A percentile compares a stretch with the other conserved stretches of the same genome.
Evolutionary conservation across 2,329 filamentous ascomycete genomes (phyloP).

Genomic region (Gremmenia infestans): DNA sequence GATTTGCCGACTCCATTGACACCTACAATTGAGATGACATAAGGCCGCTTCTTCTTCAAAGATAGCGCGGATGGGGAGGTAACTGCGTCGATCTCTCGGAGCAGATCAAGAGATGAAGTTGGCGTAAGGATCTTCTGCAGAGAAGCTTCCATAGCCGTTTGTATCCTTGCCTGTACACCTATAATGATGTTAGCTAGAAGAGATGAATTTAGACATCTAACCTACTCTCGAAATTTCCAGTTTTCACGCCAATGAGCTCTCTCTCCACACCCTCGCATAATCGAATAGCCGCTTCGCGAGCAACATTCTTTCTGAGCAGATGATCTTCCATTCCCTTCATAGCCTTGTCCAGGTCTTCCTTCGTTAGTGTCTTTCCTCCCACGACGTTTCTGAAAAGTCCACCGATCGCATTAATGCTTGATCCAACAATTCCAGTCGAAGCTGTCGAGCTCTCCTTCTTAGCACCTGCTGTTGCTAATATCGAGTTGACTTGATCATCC

Average conservation of each 20-base stretch:
- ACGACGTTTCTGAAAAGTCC: slow-evolving; percentile 92
- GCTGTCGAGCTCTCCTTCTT: slow-evolving; percentile 45
- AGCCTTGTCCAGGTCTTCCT: slow-evolving; percentile 83
- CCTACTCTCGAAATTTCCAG: slow-evolving; percentile 76
- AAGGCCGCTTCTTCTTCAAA: slow-evolving; percentile 66
- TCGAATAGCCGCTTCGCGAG: slow-evolving; percentile 85
- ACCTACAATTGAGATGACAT: slow-evolving; percentile 96
- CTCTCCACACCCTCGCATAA: slow-evolving; percentile 88
- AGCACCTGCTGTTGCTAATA: slow-evolving; percentile 74
- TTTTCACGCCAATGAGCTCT: slow-evolving; percentile 86
- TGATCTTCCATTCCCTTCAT: slow-evolving; percentile 97
- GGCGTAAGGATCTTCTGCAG: slow-evolving; percentile 94
- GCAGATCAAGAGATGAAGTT: slow-evolving; percentile 86
- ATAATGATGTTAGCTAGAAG: slow-evolving; percentile 22
- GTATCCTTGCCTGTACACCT: slow-evolving; percentile 76
- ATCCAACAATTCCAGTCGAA: slow-evolving; percentile 65
- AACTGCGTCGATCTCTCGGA: slow-evolving; percentile 84
- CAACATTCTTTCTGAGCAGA: slow-evolving; percentile 91
- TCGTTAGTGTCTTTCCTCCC: slow-evolving; percentile 86
- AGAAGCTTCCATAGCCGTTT: slow-evolving; percentile 83
- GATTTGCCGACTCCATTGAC: slow-evolving; percentile 99
- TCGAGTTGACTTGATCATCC: slow-evolving; percentile 87
- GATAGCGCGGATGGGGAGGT: slow-evolving; percentile 61
- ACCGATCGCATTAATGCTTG: slow-evolving; percentile 75
- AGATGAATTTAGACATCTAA: slow-evolving; percentile 12